Base-by-base conservation (phyloP, 2,329 filamentous ascomycete genomes). In the Monosporascus sp. region DNA sequence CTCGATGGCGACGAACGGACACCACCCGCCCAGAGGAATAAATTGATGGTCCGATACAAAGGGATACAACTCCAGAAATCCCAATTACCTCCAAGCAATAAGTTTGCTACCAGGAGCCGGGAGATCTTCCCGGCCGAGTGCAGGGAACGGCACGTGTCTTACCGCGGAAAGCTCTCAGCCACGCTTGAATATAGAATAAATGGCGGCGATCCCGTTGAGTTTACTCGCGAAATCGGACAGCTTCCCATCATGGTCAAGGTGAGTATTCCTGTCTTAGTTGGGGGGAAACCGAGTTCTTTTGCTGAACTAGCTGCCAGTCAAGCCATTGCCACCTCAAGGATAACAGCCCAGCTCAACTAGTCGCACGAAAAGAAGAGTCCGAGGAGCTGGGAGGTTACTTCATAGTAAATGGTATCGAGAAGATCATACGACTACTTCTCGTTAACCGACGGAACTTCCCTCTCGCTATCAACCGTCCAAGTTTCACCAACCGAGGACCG, bases 341-440 rank as follows among this genome's bases (percentile, higher is more conserved):
- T 57, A 86, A 92, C 64, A 87, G 90, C 6, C 94, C 94, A 0
- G 86, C 87, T 11, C 80, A 88, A 64, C 80, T 99, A 17, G 90
- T 97, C 31, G 80, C 88, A 58, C 84, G 85, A 56, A 96, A 97
- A 69, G 94, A 99, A 73, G 94, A 99, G 72, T 89, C 92, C 0
- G 94, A 99, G 72, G 94, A 99, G 72, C 74, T 97, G 35, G 94
- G 94, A 38, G 94, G 94, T 45, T 99, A 97, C 71, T 99, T 97
- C 67, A 85, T 99, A 64, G 89, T 99, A 65, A 99, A 99, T 70
- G 94, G 94, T 60, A 96, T 92, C 66, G 94, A 99, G 72, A 97
- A 97, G 76, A 83, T 97, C 54, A 91, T 97, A 63, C 90, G 94
- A 67, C 85, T 97, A 77, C 79, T 99, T 57, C 86, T 96, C 59